Base-by-base conservation (phyloP, 345 rosid species). In the Brassica carinata region DNA sequence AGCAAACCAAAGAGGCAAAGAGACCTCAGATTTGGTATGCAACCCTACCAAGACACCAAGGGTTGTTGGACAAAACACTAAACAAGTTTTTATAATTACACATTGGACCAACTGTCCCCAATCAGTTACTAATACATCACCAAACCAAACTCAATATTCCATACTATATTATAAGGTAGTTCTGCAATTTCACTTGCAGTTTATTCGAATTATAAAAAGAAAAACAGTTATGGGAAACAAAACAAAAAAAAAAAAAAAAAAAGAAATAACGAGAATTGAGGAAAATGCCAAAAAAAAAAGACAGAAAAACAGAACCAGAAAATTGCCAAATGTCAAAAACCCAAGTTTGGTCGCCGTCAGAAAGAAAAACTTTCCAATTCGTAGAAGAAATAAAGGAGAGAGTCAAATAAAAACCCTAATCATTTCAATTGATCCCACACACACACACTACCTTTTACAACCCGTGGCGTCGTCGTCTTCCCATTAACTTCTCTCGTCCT, bases 331-430 rank as follows among this genome's bases (percentile, higher is more conserved):
- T 67, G 82, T 79, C 69, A 67, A 73, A 31, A 27, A 27, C 30
- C 4, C 1, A 51, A 73, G 67, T 59, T 58, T 73, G n/a, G 82
- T 73, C 82, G 78, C 69, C n/a, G 78, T 73, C 77, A 67, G 43
- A 27, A 67, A 27, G 30, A 27, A 27, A 27, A 27, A 19, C 30
- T 27, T 27, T 27, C 30, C 30, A 27, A 27, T 27, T 27, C 30
- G 30, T 27, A 27, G 30, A 27, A 27, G 30, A 27, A 4, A 27
- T 2, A 27, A 27, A 27, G 30, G 30, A 27, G 30, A 27, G 30
- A 27, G 30, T 27, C 30, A 27, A 27, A 27, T 27, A 27, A 27
- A 27, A 27, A 27, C 30, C 30, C 30, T 27, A 27, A 27, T 27
- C 30, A 27, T 27, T 27, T 27, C 30, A 27, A 27, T 27, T 27